phyloP scores from a whole-genome alignment of 805 yeast species.

The Nematodospora valgi region DNA sequence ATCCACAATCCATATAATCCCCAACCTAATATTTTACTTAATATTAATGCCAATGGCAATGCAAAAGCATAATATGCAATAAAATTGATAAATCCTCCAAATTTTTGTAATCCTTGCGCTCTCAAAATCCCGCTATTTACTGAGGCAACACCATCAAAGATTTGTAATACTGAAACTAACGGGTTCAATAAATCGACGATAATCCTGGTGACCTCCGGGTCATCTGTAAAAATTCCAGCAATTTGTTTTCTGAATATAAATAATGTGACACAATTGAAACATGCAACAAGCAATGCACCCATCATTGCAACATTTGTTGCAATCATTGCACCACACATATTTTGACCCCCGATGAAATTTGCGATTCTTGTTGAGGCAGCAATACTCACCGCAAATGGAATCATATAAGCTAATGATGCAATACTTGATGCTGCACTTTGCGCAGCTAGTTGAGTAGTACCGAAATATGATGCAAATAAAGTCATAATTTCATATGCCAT shows the following conservation, averaged over 20 bases:
- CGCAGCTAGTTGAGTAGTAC: slow-evolving; percentile 49
- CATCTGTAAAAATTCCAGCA: slow-evolving; percentile 59
- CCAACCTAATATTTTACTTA: slow-evolving; percentile 45
- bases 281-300: slow-evolving; percentile 27
- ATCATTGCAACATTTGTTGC: slow-evolving; percentile 33
- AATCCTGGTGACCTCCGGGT: slow-evolving; percentile 50
- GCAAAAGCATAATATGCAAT: slow-evolving; percentile 70
- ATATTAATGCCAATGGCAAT: slow-evolving; percentile 58
- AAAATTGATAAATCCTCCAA: slow-evolving; percentile 69
- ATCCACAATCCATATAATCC: slow-evolving; percentile 68
- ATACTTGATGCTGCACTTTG: slow-evolving; percentile 49
- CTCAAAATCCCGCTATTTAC: slow-evolving; percentile 71
- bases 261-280: slow-evolving; percentile 43
- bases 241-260: slow-evolving; percentile 46
- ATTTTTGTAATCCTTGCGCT: slow-evolving; percentile 71
- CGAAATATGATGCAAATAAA: slow-evolving; percentile 43
- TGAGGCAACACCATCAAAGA: slow-evolving; percentile 68
- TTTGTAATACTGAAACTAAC: slow-evolving; percentile 59
- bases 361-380: slow-evolving; percentile 45
- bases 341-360: slow-evolving; percentile 42
- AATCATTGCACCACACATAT: slow-evolving; percentile 31
- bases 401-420: slow-evolving; percentile 42
- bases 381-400: slow-evolving; percentile 45
- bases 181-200: slow-evolving; percentile 57
- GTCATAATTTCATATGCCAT: slow-evolving; percentile 47